phyloP scores from a whole-genome alignment of 306 rosid genomes.

The Psophocarpus tetragonolobus region DNA sequence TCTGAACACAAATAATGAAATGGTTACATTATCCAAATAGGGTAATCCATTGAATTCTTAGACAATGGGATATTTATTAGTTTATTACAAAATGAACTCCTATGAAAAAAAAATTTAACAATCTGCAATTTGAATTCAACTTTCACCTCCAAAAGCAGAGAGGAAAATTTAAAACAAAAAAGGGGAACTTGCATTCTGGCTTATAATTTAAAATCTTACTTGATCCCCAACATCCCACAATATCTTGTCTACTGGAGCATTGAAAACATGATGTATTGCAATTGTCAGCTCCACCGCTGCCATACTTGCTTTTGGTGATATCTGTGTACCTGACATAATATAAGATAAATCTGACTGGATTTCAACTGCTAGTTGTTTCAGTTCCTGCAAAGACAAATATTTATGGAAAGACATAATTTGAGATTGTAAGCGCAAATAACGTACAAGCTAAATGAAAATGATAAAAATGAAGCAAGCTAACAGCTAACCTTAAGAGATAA shows the following conservation, averaged over 20 bases:
- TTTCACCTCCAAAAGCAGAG: background rate
- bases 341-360: constrained; percentile 69
- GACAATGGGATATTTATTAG: constrained; percentile 2
- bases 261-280: constrained; percentile 89
- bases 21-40: background rate
- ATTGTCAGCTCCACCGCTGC: constrained; percentile 81
- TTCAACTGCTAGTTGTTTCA: constrained; percentile 81
- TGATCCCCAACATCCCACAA: constrained; percentile 92
- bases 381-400: constrained; percentile 59
- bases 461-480: background rate
- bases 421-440: constrained; percentile 12
- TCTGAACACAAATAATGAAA: constrained; percentile 50
- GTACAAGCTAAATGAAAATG: constrained; percentile 10
- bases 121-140: constrained; percentile 1
- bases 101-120: background rate
- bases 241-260: constrained; percentile 87
- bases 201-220: constrained; percentile 52
- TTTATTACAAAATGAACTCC: constrained; percentile 24
- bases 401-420: constrained; percentile 32
- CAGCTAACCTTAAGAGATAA: constrained; percentile 67
- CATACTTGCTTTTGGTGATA: constrained; percentile 62
- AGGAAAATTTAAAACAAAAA: background rate
- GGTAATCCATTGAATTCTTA: constrained; percentile 8
- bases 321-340: constrained; percentile 41
- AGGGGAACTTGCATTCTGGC: background rate